A percentile compares a stretch with the other conserved stretches of the same genome.
These are phyloP conservation scores for Fusarium setosum DNA, from an alignment of 2,329 filamentous ascomycete species.

Conservation along the genomic window DNA sequence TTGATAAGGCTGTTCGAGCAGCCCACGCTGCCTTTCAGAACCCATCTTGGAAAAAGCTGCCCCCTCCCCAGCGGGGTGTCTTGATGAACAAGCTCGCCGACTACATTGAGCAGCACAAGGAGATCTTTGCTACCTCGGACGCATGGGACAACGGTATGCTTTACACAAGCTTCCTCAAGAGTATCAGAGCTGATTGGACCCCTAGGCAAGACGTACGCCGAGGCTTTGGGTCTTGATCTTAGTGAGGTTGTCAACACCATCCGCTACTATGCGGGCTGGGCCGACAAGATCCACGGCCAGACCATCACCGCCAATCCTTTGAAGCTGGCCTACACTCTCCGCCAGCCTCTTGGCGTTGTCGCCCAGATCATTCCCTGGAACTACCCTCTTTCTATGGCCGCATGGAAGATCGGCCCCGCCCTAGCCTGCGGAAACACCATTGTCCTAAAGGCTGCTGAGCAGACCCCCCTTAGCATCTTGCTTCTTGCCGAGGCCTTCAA, in stretches of 20 bases:
- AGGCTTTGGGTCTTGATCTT: slow-evolving; percentile 71
- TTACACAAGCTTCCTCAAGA: slow-evolving; percentile 42
- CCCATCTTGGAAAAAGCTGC: slow-evolving; percentile 75
- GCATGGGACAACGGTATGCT: slow-evolving; percentile 71
- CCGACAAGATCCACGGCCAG: slow-evolving; percentile 87
- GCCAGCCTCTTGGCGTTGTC: slow-evolving; percentile 70
- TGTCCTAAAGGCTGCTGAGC: slow-evolving; percentile 79
- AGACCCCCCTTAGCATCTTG: slow-evolving; percentile 78
- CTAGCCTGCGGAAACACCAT: slow-evolving; percentile 77
- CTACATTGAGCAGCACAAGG: slow-evolving; percentile 68
- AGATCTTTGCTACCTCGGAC: slow-evolving; percentile 63
- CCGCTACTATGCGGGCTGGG: slow-evolving; percentile 73
- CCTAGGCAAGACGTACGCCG: slow-evolving; percentile 69
- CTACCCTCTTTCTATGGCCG: slow-evolving; percentile 81
- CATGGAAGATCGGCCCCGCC: slow-evolving; percentile 83
- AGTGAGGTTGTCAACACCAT: slow-evolving; percentile 50
- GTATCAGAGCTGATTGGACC: slow-evolving; percentile 43
- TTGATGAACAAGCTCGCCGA: slow-evolving; percentile 76
- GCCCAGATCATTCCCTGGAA: slow-evolving; percentile 91
- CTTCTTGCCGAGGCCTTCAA: slow-evolving; percentile 72
- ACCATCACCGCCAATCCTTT: slow-evolving; percentile 79
- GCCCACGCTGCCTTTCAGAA: slow-evolving; percentile 76
- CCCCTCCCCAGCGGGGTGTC: slow-evolving; percentile 71
- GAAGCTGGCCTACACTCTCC: slow-evolving; percentile 82
- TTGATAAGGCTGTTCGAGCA: slow-evolving; percentile 45